Evolutionary conservation across 2,329 filamentous ascomycete species (phyloP).

Genomic region (Microsporum audouinii): DNA sequence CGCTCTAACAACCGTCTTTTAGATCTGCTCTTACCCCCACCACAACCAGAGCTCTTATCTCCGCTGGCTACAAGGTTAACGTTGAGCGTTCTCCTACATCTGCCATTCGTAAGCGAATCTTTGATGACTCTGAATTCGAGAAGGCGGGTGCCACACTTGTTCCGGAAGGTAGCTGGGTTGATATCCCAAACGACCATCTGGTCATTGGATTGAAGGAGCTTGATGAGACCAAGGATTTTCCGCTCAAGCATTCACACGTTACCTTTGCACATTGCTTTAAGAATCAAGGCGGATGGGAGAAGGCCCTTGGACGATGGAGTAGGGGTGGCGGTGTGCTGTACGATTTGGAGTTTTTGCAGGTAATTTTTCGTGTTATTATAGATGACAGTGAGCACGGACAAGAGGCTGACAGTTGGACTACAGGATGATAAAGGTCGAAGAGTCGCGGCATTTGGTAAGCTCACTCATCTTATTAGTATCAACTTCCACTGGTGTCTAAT

Average conservation of each 20-base stretch:
- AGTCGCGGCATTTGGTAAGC: slow-evolving; percentile 15
- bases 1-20: not conserved
- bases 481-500: not conserved
- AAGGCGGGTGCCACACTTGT: slow-evolving; percentile 30
- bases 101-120: slow-evolving; percentile 23
- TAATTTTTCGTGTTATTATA: not conserved
- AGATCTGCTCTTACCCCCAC: slow-evolving; percentile 21
- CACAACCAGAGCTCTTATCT: slow-evolving; percentile 31
- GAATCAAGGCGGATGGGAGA: slow-evolving; percentile 18
- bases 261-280: slow-evolving; percentile 20
- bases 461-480: not conserved
- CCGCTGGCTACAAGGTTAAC: slow-evolving; percentile 31
- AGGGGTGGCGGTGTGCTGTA: slow-evolving; percentile 17
- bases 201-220: slow-evolving; percentile 19
- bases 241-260: slow-evolving; percentile 17
- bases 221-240: slow-evolving; percentile 16
- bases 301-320: slow-evolving; percentile 16
- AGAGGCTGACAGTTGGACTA: not conserved
- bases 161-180: slow-evolving; percentile 30
- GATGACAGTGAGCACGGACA: not conserved
- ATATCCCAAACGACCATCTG: slow-evolving; percentile 23
- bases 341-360: slow-evolving; percentile 19
- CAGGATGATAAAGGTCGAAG: slow-evolving; percentile 16
- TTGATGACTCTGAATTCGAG: slow-evolving; percentile 31
- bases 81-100: slow-evolving; percentile 27